Percentiles rank a stretch among this genome's conserved stretches.
phyloP scores from a whole-genome alignment of 495 filamentous ascomycete species.

The Penicillium soppii region DNA sequence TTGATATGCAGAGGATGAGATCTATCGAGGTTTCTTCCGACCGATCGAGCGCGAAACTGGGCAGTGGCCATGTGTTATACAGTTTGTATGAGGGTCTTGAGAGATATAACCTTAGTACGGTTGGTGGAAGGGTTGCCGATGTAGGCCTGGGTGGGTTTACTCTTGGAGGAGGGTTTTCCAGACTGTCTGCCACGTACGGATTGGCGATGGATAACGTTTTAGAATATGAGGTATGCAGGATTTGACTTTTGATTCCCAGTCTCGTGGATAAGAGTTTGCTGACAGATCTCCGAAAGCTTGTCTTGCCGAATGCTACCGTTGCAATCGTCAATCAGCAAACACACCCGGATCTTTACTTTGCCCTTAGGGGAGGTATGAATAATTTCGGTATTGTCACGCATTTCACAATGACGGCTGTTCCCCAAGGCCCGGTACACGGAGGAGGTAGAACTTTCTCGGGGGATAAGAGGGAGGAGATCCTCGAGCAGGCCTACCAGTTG shows the following conservation, averaged over 20 bases:
- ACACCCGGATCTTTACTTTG: constrained; percentile 41
- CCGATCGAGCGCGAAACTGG: constrained; percentile 31
- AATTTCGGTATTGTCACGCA: constrained; percentile 45
- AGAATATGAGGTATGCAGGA: constrained; percentile 36
- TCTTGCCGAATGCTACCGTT: constrained; percentile 44
- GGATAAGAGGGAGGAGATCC: constrained; percentile 9
- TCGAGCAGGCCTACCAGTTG: constrained; percentile 15
- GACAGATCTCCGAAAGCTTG: constrained; percentile 38
- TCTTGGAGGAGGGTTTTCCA: constrained; percentile 28
- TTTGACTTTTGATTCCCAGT: constrained; percentile 21
- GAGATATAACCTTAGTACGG: constrained; percentile 39
- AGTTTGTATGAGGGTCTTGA: constrained; percentile 46
- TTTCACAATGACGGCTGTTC: constrained; percentile 17
- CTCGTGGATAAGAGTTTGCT: background rate
- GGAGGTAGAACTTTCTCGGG: background rate
- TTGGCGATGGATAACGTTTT: constrained; percentile 34
- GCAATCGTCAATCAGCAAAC: constrained; percentile 27
- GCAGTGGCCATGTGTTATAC: constrained; percentile 41
- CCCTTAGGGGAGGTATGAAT: constrained; percentile 48
- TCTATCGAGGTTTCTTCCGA: constrained; percentile 33
- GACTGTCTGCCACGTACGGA: constrained; percentile 42
- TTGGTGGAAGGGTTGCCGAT: constrained; percentile 47
- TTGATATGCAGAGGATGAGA: constrained; percentile 32
- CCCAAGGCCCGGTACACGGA: constrained; percentile 11
- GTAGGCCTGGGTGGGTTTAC: constrained; percentile 47